These are phyloP conservation scores for Phytopythium ostracodes DNA, from an alignment of 352 stramenopile species.

Conservation along the genomic window DNA sequence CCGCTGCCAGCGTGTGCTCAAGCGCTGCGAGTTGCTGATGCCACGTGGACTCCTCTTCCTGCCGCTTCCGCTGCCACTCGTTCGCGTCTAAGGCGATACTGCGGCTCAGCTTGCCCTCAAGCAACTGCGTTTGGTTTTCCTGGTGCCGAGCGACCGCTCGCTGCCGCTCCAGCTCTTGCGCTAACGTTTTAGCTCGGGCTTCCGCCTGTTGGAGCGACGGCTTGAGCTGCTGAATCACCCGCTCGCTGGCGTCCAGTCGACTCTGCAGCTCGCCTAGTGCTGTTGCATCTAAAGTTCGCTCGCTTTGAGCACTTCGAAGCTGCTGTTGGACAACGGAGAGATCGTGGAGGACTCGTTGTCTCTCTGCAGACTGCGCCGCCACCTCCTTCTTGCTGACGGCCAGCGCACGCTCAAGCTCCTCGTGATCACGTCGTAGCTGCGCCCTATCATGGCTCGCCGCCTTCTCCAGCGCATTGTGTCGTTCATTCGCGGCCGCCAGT, in stretches of 20 bases:
- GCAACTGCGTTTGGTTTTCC: slow-evolving; percentile 33
- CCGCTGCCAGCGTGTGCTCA: slow-evolving; percentile 44
- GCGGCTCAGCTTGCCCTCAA: slow-evolving; percentile 47
- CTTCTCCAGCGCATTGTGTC: slow-evolving; percentile 22
- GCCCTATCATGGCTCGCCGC: slow-evolving; percentile 5
- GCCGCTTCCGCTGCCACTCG: slow-evolving; percentile 27
- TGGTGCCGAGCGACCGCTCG: slow-evolving; percentile 26
- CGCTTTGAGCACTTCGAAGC: slow-evolving; percentile 1
- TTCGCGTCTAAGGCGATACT: slow-evolving; percentile 51
- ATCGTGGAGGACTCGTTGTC: background rate
- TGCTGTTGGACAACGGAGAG: background rate
- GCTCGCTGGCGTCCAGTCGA: background rate
- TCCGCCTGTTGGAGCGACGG: slow-evolving; percentile 23
- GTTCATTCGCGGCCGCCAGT: slow-evolving; percentile 11
- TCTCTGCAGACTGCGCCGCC: background rate
- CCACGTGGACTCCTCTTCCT: slow-evolving; percentile 56
- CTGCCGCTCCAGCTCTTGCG: slow-evolving; percentile 34
- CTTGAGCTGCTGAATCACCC: background rate
- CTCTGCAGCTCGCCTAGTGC: slow-evolving; percentile 4
- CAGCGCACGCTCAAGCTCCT: slow-evolving; percentile 28
- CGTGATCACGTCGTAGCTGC: slow-evolving; percentile 27
- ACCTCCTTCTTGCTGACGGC: slow-evolving; percentile 13
- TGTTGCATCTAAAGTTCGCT: slow-evolving; percentile 14
- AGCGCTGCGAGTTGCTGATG: slow-evolving; percentile 48
- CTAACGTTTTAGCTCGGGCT: slow-evolving; percentile 11